Evolutionary conservation across 306 rosid species (phyloP).

Genomic region (Dryas octopetala): DNA sequence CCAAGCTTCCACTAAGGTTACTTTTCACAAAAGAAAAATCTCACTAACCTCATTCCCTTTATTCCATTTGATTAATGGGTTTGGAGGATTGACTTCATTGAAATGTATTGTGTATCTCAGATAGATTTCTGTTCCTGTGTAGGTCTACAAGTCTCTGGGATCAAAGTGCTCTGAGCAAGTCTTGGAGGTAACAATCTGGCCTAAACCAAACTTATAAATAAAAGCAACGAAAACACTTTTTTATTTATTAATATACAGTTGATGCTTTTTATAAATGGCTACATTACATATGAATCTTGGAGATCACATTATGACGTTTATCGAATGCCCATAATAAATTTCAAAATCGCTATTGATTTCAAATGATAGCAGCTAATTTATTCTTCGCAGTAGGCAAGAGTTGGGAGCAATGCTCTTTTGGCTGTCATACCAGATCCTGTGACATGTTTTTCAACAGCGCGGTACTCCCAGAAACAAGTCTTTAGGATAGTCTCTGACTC

Average conservation of each 20-base stretch:
- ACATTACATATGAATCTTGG: not conserved
- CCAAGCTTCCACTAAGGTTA: constrained; percentile 93
- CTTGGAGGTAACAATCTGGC: constrained; percentile 53
- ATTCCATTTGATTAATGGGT: not conserved
- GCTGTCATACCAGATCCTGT: constrained; percentile 92
- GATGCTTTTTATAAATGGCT: not conserved
- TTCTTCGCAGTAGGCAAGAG: constrained; percentile 67
- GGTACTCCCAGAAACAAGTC: constrained; percentile 83
- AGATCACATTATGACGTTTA: not conserved
- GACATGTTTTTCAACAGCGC: constrained; percentile 93
- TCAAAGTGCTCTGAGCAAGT: constrained; percentile 68
- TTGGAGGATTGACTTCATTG: not conserved
- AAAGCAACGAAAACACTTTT: no score
- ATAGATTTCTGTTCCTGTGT: constrained; percentile 13
- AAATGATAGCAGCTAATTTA: constrained; percentile 26
- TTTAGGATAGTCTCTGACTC: constrained; percentile 62
- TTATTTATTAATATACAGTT: not conserved
- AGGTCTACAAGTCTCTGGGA: constrained; percentile 85
- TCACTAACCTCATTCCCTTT: not conserved
- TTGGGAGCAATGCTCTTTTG: constrained; percentile 74
- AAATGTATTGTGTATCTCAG: constrained; percentile 7
- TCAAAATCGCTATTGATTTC: constrained; percentile 2
- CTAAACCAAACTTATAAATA: not conserved
- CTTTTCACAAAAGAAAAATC: not conserved
- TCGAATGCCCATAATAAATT: no score